Percentiles rank a stretch among this genome's conserved stretches.
Evolutionary conservation across 768 basidiomycete species (phyloP).

Genomic region (Pleurotus ostreatus): DNA sequence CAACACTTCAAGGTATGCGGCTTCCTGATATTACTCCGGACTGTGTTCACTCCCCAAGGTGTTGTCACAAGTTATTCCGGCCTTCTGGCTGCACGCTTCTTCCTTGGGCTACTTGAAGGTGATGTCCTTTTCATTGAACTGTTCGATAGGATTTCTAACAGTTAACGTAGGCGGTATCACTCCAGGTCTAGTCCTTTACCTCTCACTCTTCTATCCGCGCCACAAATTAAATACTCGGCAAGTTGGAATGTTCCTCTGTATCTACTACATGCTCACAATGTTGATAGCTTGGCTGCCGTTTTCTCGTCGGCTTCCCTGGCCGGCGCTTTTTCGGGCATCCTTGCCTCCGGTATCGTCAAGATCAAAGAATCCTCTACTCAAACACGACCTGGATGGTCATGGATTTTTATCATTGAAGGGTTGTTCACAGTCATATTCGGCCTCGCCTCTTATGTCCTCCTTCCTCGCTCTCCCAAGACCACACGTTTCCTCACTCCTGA

Average conservation of each 20-base stretch:
- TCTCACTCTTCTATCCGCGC: slow-evolving; percentile 55
- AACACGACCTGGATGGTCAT: slow-evolving; percentile 43
- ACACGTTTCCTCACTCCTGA: slow-evolving; percentile 46
- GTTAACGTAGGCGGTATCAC: slow-evolving; percentile 33
- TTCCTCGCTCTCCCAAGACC: slow-evolving; percentile 38
- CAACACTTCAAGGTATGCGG: slow-evolving; percentile 50
- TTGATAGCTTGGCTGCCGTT: slow-evolving; percentile 38
- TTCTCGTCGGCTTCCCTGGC: slow-evolving; percentile 53
- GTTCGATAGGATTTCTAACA: too few relatives aligned
- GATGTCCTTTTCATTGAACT: too few relatives aligned
- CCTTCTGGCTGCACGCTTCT: slow-evolving; percentile 46
- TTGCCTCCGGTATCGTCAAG: slow-evolving; percentile 61
- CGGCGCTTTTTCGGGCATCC: slow-evolving; percentile 64
- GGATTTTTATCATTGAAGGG: slow-evolving; percentile 69
- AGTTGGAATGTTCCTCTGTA: slow-evolving; percentile 8
- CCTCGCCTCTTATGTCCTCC: slow-evolving; percentile 40
- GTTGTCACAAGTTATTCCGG: slow-evolving; percentile 41
- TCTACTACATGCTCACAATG: slow-evolving; percentile 31
- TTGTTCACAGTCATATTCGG: slow-evolving; percentile 61
- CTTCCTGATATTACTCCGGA: too few relatives aligned
- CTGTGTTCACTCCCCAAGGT: slow-evolving; percentile 23
- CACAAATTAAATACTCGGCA: slow-evolving; percentile 45
- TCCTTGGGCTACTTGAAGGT: slow-evolving; percentile 48
- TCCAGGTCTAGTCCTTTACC: slow-evolving; percentile 55
- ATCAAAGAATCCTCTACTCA: slow-evolving; percentile 40